These are phyloP conservation scores for Beauveria brongniartii DNA, from an alignment of 2,329 filamentous ascomycete genomes.

Conservation along the genomic window DNA sequence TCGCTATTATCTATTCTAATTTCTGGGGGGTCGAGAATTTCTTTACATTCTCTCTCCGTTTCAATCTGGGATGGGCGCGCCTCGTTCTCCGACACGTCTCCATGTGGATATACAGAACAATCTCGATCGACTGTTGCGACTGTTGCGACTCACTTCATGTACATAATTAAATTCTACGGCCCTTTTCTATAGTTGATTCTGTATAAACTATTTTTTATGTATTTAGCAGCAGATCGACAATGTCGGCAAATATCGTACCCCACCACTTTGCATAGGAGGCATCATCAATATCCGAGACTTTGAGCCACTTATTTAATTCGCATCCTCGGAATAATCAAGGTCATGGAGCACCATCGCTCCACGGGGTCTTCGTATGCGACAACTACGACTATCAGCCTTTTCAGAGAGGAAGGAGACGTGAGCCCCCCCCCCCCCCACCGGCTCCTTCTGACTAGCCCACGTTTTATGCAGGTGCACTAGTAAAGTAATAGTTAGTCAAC, in stretches of 20 bases:
- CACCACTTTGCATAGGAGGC: not conserved
- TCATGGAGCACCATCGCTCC: not conserved
- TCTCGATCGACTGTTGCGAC: not conserved
- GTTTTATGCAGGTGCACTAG: not conserved
- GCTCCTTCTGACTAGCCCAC: not conserved
- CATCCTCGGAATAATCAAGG: not conserved
- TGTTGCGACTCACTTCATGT: not conserved
- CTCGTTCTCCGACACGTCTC: not conserved
- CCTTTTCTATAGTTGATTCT: not conserved
- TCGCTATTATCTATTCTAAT: not conserved
- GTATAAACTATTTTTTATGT: not conserved
- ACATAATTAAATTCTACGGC: not conserved
- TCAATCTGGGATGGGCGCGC: not conserved
- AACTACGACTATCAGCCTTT: not conserved
- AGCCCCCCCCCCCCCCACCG: too few relatives aligned
- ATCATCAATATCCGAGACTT: not conserved
- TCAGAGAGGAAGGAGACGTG: too few relatives aligned
- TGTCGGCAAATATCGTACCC: not conserved
- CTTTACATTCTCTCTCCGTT: not conserved
- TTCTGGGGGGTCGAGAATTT: not conserved
- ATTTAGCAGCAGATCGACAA: not conserved
- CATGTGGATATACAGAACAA: constrained; percentile 7
- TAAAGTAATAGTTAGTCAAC: too few relatives aligned
- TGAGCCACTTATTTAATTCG: not conserved
- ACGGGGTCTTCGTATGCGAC: not conserved